Evolutionary conservation across 2,329 filamentous ascomycete genomes (phyloP).

Genomic region (Stemphylium beticola): DNA sequence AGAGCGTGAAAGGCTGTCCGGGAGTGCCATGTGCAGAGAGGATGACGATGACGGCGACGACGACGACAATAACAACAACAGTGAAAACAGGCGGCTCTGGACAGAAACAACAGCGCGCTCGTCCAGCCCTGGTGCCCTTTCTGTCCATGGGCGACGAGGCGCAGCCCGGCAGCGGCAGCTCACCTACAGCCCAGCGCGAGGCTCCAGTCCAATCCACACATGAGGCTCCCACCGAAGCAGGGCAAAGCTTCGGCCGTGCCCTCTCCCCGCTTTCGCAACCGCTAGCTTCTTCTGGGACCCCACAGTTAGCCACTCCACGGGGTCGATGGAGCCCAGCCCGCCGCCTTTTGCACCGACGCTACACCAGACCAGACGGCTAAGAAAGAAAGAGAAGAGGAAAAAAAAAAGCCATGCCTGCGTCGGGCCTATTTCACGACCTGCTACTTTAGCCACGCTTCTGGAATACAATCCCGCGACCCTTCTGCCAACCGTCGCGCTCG

Average conservation of each 20-base stretch:
- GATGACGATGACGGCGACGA: background rate
- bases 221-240: conserved; percentile 21
- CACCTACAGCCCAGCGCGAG: conserved; percentile 12
- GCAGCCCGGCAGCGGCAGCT: conserved; percentile 17
- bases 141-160: conserved; percentile 6
- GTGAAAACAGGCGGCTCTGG: background rate
- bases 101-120: background rate
- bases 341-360: background rate
- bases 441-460: background rate
- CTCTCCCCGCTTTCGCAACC: conserved; percentile 14
- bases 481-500: background rate
- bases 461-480: background rate
- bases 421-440: background rate
- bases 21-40: too few species aligned
- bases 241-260: conserved; percentile 4
- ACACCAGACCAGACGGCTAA: too few species aligned
- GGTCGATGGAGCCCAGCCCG: conserved; percentile 12
- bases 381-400: background rate
- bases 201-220: conserved; percentile 19
- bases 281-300: conserved; percentile 13
- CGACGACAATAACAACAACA: background rate
- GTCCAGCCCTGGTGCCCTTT: background rate
- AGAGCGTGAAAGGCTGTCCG: too few species aligned
- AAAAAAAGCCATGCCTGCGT: background rate
- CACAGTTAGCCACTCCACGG: conserved; percentile 13